Base-by-base conservation (phyloP, 805 yeast genomes). In the Torulaspora franciscae region DNA sequence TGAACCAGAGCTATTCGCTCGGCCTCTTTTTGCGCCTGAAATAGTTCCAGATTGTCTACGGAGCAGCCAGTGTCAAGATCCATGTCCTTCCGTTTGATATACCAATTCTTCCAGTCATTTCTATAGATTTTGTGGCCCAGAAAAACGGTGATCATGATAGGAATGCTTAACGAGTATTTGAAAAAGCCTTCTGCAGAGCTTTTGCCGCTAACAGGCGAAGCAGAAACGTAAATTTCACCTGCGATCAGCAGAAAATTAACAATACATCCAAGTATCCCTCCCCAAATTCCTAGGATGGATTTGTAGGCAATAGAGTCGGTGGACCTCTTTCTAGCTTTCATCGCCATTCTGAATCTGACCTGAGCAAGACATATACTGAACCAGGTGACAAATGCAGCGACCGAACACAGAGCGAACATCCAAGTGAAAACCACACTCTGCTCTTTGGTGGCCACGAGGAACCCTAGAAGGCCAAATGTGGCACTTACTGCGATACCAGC, bases 321-420 rank as follows among this genome's bases (percentile, higher is more conserved):
- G 8, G 66, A 55, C 59, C 83, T 71, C 30, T 82, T 82, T 63
- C 80, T 82, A 7, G 55, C 66, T n/a, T 59, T 60, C 51, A 73
- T 46, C 7, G 82, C 84, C 44, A 71, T 53, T 57, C 86, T 80
- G 68, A 83, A 83, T 54, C 90, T 72, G 41, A 85, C 67, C 58
- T 83, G 90, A 36, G 82, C 77, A 33, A 76, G 66, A 58, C 83
- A 80, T 51, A 85, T 80, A 6, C 87, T 76, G 41, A 81, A 83
- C 95, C 95, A 85, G 28, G 86, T 81, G 66, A 83, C 79, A 48
- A 85, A 71, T n/a, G 89, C 80, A 0, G 89, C 79, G 51, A 85
- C 69, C 49, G 90, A 90, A 32, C 88, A 80, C 27, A 85, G 64
- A n/a, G 90, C 84, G 56, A 83, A 70, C 64, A 85, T 65, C 93